Conservation (phyloP, 768 basidiomycete genomes). For the Filobasidium floriforme region DNA sequence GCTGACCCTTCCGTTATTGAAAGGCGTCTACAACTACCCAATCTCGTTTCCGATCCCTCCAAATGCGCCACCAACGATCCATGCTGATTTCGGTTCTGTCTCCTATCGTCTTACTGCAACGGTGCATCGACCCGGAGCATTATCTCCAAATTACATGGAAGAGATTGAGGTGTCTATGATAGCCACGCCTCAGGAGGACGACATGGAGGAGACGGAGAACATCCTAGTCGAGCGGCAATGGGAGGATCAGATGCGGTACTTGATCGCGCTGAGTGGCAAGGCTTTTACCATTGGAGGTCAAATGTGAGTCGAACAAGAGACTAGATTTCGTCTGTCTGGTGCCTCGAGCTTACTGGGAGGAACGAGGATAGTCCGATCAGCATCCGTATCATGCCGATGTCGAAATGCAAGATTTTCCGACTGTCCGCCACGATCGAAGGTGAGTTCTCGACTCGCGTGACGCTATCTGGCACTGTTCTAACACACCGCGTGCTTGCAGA, state of each 20-base stretch:
- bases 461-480: background rate
- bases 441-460: slow-evolving; percentile 41
- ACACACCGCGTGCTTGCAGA: slow-evolving; percentile 49
- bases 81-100: slow-evolving; percentile 67
- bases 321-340: background rate
- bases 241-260: slow-evolving; percentile 72
- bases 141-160: slow-evolving; percentile 64
- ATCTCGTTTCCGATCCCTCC: slow-evolving; percentile 81
- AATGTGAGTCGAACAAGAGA: slow-evolving; percentile 45
- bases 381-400: slow-evolving; percentile 71
- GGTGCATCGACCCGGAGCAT: slow-evolving; percentile 74
- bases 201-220: slow-evolving; percentile 69
- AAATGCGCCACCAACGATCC: slow-evolving; percentile 67
- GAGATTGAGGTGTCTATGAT: slow-evolving; percentile 67
- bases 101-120: slow-evolving; percentile 70
- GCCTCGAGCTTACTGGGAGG: background rate
- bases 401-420: slow-evolving; percentile 72
- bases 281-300: slow-evolving; percentile 75
- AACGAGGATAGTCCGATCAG: slow-evolving; percentile 53
- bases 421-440: slow-evolving; percentile 73
- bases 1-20: background rate
- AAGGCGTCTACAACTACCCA: slow-evolving; percentile 88
- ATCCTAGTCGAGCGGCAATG: slow-evolving; percentile 80
- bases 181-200: slow-evolving; percentile 68
- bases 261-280: slow-evolving; percentile 64